A percentile compares a stretch with the other conserved stretches of the same genome.
Evolutionary conservation across 2,329 filamentous ascomycete genomes (phyloP).

Genomic region (Bipolaris zeicola): DNA sequence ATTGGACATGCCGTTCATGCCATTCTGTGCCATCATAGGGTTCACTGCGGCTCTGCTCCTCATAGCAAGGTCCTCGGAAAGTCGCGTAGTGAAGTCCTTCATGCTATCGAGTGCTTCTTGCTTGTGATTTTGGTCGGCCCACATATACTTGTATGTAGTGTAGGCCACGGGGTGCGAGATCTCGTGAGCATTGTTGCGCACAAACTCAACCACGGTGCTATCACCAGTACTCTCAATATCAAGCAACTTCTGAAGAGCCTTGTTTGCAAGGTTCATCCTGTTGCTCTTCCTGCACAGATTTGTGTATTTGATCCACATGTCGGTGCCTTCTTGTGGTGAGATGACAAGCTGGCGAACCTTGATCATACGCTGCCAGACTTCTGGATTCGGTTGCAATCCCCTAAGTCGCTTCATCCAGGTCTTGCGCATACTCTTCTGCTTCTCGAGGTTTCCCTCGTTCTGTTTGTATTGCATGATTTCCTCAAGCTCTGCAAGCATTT

Average conservation of each 20-base stretch:
- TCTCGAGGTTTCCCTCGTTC: conserved; percentile 75
- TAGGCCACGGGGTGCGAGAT: conserved; percentile 84
- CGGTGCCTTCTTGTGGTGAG: conserved; percentile 87
- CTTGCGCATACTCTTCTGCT: conserved; percentile 85
- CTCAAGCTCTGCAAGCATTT: conserved; percentile 98
- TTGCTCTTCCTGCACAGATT: conserved; percentile 97
- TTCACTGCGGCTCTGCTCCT: conserved; percentile 43
- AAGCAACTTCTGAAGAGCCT: conserved; percentile 90
- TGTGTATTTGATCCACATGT: conserved; percentile 99
- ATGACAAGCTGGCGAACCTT: conserved; percentile 93
- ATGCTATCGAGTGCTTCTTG: conserved; percentile 60
- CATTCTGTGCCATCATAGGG: conserved; percentile 41
- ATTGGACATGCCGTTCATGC: conserved; percentile 53
- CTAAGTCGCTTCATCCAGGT: conserved; percentile 97
- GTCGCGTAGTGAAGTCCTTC: conserved; percentile 64
- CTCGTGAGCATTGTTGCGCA: conserved; percentile 48
- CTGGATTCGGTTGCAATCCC: conserved; percentile 94
- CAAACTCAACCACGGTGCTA: conserved; percentile 41
- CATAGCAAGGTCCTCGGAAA: conserved; percentile 64
- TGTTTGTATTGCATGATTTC: conserved; percentile 99
- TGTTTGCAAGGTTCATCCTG: conserved; percentile 91
- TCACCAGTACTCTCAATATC: conserved; percentile 45
- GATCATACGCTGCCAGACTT: conserved; percentile 98
- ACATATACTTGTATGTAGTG: conserved; percentile 96
- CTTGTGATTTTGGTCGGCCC: conserved; percentile 67